Conservation (phyloP, 2,329 filamentous ascomycete genomes). For the Plenodomus biglobosus region DNA sequence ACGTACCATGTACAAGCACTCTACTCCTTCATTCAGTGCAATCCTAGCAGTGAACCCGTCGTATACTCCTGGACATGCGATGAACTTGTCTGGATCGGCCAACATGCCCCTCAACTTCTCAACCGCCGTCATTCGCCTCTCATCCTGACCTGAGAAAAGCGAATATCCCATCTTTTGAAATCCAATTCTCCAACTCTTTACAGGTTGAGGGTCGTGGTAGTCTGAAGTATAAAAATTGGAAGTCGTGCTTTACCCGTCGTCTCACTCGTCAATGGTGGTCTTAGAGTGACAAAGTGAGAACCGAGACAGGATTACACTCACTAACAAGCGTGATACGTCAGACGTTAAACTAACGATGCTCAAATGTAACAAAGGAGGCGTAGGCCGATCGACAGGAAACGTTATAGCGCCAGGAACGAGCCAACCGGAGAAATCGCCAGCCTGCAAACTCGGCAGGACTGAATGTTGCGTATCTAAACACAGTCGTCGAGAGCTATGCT, state of each 20-base stretch:
- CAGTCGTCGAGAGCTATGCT: neutral
- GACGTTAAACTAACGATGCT: neutral
- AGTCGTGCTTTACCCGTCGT: neutral
- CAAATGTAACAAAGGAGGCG: neutral
- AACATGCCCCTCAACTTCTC: conserved; percentile 37
- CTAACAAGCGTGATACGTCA: neutral
- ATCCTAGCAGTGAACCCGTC: conserved; percentile 68
- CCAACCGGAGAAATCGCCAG: neutral
- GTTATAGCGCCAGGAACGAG: neutral
- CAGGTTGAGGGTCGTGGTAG: too few relatives aligned
- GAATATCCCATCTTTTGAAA: conserved; percentile 11
- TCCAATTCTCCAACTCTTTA: neutral
- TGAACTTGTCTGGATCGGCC: conserved; percentile 35
- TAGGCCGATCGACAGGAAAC: neutral
- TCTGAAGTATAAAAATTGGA: neutral
- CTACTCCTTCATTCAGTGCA: conserved; percentile 63
- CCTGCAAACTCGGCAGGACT: neutral
- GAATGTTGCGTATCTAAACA: neutral
- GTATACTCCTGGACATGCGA: conserved; percentile 67
- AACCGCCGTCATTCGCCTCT: conserved; percentile 25
- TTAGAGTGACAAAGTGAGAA: neutral
- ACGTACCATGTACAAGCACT: conserved; percentile 67
- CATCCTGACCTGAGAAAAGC: conserved; percentile 1
- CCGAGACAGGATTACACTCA: neutral
- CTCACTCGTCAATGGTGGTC: neutral